Evolutionary conservation across 2,329 filamentous ascomycete genomes (phyloP).

Genomic region (Beauveria pseudobassiana): DNA sequence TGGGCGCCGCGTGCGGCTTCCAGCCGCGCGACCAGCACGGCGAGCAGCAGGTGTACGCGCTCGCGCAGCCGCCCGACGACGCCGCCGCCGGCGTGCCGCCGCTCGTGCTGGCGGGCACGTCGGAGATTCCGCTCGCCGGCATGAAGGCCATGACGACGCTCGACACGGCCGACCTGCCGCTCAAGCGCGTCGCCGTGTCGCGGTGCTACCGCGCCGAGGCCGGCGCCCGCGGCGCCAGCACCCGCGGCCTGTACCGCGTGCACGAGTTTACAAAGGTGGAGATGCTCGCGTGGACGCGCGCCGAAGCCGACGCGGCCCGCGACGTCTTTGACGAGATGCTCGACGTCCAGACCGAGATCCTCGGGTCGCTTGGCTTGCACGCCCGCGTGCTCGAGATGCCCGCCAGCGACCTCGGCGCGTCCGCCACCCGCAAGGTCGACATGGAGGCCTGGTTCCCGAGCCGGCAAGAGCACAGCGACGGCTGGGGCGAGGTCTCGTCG

Average conservation of each 20-base stretch:
- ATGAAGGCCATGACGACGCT: constrained; percentile 74
- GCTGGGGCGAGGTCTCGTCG: constrained; percentile 91
- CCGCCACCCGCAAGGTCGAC: constrained; percentile 78
- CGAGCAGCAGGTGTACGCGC: constrained; percentile 84
- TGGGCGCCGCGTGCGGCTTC: constrained; percentile 87
- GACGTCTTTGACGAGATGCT: constrained; percentile 78
- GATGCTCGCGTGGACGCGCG: constrained; percentile 82
- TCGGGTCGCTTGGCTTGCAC: constrained; percentile 67
- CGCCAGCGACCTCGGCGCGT: constrained; percentile 77
- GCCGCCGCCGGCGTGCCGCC: constrained; percentile 55
- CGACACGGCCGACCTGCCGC: constrained; percentile 57
- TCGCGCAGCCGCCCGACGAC: constrained; percentile 61
- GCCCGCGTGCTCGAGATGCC: constrained; percentile 94
- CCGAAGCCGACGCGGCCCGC: constrained; percentile 41
- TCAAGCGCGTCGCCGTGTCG: constrained; percentile 75
- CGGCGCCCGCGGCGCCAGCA: constrained; percentile 79
- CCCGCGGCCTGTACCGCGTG: constrained; percentile 91
- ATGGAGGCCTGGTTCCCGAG: constrained; percentile 94
- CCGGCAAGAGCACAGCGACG: constrained; percentile 47
- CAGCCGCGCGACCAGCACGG: constrained; percentile 84
- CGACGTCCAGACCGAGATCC: constrained; percentile 76
- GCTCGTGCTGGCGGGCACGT: constrained; percentile 75
- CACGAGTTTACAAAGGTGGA: constrained; percentile 99
- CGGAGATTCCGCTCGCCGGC: constrained; percentile 88
- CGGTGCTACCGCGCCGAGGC: constrained; percentile 96